Conservation (phyloP, 768 basidiomycete species). For the Thelephora aurantiotincta region DNA sequence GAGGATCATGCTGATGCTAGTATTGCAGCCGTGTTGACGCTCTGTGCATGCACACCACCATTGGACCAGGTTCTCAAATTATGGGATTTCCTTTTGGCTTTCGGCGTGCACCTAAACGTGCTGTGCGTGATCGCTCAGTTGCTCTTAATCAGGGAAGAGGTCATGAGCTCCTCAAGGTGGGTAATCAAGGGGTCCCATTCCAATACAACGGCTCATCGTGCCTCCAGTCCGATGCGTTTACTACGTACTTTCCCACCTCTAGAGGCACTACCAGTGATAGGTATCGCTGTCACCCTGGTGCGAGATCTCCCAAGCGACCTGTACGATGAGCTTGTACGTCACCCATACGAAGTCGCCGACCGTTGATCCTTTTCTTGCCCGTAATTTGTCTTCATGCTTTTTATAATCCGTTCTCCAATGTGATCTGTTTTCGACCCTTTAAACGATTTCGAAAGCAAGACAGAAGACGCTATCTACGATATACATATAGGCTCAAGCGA, state of each 20-base stretch:
- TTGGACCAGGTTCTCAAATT: conserved; percentile 86
- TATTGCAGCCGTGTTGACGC: conserved; percentile 68
- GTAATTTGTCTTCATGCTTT: background rate
- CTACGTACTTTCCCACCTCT: conserved; percentile 89
- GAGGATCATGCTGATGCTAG: background rate
- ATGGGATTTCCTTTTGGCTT: conserved; percentile 96
- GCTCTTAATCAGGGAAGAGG: conserved; percentile 75
- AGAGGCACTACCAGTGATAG: conserved; percentile 75
- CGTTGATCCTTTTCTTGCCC: conserved; percentile 1
- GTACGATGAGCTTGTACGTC: conserved; percentile 80
- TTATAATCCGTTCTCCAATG: background rate
- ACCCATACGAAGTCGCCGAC: conserved; percentile 52
- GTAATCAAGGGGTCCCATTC: conserved; percentile 10
- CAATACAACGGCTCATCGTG: background rate
- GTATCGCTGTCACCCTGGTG: conserved; percentile 87
- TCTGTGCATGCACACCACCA: conserved; percentile 95
- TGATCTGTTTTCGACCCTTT: background rate
- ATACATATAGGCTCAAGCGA: background rate
- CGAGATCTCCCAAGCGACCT: conserved; percentile 78
- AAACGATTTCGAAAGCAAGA: too few relatives aligned
- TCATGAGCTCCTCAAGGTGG: conserved; percentile 80
- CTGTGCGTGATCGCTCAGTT: conserved; percentile 95
- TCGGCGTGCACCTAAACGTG: conserved; percentile 93
- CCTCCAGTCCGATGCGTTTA: conserved; percentile 77
- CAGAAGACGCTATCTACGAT: background rate